Percentiles rank a stretch among this genome's conserved stretches.
phyloP scores from a whole-genome alignment of 1,284 basidiomycete species.

The Microbotryum intermedium region DNA sequence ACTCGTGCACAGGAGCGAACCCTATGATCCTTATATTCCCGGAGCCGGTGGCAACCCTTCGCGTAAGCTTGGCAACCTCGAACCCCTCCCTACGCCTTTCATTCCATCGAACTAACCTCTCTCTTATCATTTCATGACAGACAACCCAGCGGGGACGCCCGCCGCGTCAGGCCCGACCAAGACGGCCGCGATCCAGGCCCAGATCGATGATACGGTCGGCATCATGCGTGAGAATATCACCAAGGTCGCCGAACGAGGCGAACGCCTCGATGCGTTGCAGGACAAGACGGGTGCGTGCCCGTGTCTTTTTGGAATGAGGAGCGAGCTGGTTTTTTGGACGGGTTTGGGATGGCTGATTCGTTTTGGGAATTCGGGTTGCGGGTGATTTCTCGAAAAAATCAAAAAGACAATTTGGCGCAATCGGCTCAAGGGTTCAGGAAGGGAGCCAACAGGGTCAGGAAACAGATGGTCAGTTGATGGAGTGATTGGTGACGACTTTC shows the following conservation, averaged over 20 bases:
- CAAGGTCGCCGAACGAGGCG: slow-evolving; percentile 90
- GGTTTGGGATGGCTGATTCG: not conserved
- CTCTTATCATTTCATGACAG: not conserved
- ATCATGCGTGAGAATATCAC: slow-evolving; percentile 98
- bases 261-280: slow-evolving; percentile 85
- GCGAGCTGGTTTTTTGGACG: slow-evolving; percentile 2
- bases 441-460: slow-evolving; percentile 93
- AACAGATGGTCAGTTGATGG: slow-evolving; percentile 59
- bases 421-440: slow-evolving; percentile 98
- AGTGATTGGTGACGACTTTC: not conserved
- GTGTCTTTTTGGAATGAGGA: not conserved
- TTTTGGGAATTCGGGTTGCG: not conserved
- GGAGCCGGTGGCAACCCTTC: slow-evolving; percentile 48
- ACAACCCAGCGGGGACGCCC: not conserved
- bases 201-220: slow-evolving; percentile 89
- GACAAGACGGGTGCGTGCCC: slow-evolving; percentile 83
- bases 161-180: slow-evolving; percentile 37
- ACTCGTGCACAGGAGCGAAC: slow-evolving; percentile 46
- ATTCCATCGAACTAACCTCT: slow-evolving; percentile 7
- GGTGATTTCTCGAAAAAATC: not conserved
- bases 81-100: slow-evolving; percentile 2
- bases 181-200: slow-evolving; percentile 83
- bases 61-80: not conserved
- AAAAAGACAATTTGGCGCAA: slow-evolving; percentile 83
- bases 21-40: slow-evolving; percentile 92